Base-by-base conservation (phyloP, 2,329 filamentous ascomycete genomes). In the Ophiocordyceps camponoti-floridani region DNA sequence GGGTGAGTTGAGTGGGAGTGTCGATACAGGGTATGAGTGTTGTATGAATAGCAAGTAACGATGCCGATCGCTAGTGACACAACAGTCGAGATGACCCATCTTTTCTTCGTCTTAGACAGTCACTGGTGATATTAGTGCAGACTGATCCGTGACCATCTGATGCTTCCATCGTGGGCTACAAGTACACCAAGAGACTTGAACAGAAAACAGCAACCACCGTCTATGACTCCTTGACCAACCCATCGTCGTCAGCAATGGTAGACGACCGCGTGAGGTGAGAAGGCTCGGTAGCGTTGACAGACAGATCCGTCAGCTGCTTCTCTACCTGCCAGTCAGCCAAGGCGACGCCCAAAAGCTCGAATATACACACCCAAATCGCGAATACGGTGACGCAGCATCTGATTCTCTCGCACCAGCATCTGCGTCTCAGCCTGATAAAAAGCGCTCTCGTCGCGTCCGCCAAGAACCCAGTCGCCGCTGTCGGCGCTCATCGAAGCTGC, bases 351-450 rank as follows among this genome's bases (percentile, higher is more conserved):
- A n/a, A n/a, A n/a, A n/a, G n/a, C n/a, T n/a, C n/a, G n/a, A n/a
- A n/a, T n/a, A n/a, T n/a, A 44, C 68, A 52, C 63, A 82, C 81
- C 82, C 13, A 87, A 63, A 54, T 87, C 82, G 33, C 79, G 70
- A 47, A 87, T 83, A 43, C 84, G 71, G 57, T 79, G 72, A 48
- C 80, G 77, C 44, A 89, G 65, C 83, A 89, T 87, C 61, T 88
- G 83, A 52, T 88, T 89, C 64, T 88, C 84, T 26, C 84, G 70
- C 19, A 78, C 73, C 53, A 89, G 62, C 63, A 77, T 86, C 61
- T 85, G 81, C 1, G 82, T 85, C 62, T 89, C 84, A 4, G 83
- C 83, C 58, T 87, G 82, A 54, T 88, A 88, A 58, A 86, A 87
- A 1, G 80, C 79, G 50, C 73, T 79, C 57, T 88, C 83, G 53